phyloP scores from a whole-genome alignment of 2,329 filamentous ascomycete species.

The Lasiodiplodia theobromae region DNA sequence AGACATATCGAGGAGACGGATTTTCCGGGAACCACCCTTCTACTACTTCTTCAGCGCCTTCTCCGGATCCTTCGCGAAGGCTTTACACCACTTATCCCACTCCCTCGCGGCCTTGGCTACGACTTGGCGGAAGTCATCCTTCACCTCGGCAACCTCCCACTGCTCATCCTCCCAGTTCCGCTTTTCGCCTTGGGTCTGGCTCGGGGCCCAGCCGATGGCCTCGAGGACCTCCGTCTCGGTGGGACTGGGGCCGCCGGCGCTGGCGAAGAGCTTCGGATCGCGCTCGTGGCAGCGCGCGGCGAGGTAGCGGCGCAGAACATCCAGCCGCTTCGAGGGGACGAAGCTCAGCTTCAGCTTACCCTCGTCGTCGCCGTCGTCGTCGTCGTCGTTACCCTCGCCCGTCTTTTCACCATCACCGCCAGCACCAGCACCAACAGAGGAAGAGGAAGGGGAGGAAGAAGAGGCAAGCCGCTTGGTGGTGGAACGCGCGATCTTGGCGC shows the following conservation, averaged over 20 bases:
- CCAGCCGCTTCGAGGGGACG: constrained; percentile 44
- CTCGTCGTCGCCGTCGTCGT: constrained; percentile 35
- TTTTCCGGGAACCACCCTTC: not conserved
- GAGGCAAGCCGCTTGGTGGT: constrained; percentile 49
- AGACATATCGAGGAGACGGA: too few relatives aligned
- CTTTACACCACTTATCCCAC: constrained; percentile 50
- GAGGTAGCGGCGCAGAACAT: constrained; percentile 49
- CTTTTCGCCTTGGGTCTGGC: constrained; percentile 36
- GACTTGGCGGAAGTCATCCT: constrained; percentile 49
- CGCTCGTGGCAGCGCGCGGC: constrained; percentile 48
- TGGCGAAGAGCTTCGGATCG: constrained; percentile 45
- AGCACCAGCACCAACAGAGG: too few relatives aligned
- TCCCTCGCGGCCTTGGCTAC: constrained; percentile 51
- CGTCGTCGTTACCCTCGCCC: not conserved
- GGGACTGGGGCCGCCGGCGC: constrained; percentile 35
- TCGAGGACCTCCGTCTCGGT: constrained; percentile 51
- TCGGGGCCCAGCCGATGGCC: constrained; percentile 54
- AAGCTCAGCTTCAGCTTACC: constrained; percentile 47
- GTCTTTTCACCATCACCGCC: too few relatives aligned
- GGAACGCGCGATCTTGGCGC: constrained; percentile 48
- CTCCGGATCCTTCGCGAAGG: constrained; percentile 48
- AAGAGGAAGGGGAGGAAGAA: not conserved
- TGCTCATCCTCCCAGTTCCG: constrained; percentile 55
- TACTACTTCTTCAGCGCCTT: constrained; percentile 51
- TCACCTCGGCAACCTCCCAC: constrained; percentile 52